Evolutionary conservation across 805 yeast species (phyloP), one percentile per base, ranked within the genome.

Genomic region (Wickerhamomyces ciferrii): DNA sequence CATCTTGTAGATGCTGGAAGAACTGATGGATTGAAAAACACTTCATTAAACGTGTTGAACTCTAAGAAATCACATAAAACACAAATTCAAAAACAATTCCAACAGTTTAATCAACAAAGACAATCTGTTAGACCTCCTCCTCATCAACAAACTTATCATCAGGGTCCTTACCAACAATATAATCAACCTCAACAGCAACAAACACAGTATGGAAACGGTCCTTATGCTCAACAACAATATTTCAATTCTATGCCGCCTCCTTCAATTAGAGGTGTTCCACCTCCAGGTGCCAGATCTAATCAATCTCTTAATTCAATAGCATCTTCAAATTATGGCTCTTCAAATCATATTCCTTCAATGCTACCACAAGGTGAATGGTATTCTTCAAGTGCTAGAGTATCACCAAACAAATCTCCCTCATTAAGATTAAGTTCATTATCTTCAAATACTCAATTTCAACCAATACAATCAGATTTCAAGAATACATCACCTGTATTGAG

Each of bases 31-130:
- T 42, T 56, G 6, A 56, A 53, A 44, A 50, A 43, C 19, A 60
- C 64, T 4, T 59, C 64, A 0, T 43, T 60, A 8, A 25, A 52
- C 21, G 50, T 59, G 10, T 47, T 60, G n/a, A 49, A 41, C 39
- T 48, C 46, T 24, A 56, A 53, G 46, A 59, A 56, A 40, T 20
- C 39, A 13, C 59, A 59, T 45, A 53, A 52, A 39, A 60, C 64
- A 4, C 56, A 50, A 31, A 48, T 35, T 1, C 62, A 60, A 45
- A 58, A 54, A 49, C 57, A 48, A 35, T 53, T 60, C 42, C 55
- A 54, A 19, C 51, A 56, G 47, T 57, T 48, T 48, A 53, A 50
- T 29, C 52, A 55, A 42, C 53, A 54, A 48, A 34, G 24, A 35
- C 36, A 43, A 19, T 15, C 41, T 5, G 17, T 35, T 19, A 35